Conservation (phyloP, 164 flowering plant species). For the Berberis thunbergii region DNA sequence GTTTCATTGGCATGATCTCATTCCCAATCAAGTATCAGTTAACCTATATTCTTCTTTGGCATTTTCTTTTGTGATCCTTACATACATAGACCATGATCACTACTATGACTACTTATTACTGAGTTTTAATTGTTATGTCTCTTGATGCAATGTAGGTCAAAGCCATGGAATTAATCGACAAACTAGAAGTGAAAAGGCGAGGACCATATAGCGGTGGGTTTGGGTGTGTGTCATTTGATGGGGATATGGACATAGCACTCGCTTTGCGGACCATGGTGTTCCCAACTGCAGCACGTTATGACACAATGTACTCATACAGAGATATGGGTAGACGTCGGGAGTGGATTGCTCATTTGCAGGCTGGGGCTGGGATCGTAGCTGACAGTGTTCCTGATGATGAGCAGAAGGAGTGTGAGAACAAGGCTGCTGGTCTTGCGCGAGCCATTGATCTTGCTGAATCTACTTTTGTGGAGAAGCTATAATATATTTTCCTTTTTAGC, state of each 20-base stretch:
- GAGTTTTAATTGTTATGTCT: neutral
- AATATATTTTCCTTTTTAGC: neutral
- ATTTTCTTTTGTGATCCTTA: no score
- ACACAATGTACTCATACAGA: conserved; percentile 85
- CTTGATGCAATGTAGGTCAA: conserved; percentile 46
- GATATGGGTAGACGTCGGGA: conserved; percentile 53
- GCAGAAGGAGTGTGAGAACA: conserved; percentile 78
- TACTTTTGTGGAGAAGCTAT: conserved; percentile 39
- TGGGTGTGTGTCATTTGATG: conserved; percentile 78
- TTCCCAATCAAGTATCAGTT: no score
- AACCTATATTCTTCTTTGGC: no score
- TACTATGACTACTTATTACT: neutral
- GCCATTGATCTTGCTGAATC: conserved; percentile 95
- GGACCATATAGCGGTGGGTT: conserved; percentile 95
- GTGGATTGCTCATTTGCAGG: conserved; percentile 91
- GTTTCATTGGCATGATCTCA: no score
- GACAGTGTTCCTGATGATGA: conserved; percentile 78
- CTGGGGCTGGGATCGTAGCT: conserved; percentile 88
- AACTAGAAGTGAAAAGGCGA: conserved; percentile 67
- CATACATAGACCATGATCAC: no score
- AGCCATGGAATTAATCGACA: conserved; percentile 91
- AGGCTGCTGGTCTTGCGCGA: conserved; percentile 82
- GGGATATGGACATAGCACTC: conserved; percentile 86
- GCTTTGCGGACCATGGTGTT: conserved; percentile 86
- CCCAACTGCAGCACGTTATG: conserved; percentile 47